These are phyloP conservation scores for Aspergillus fischeri DNA, from an alignment of 2,329 filamentous ascomycete species.

Conservation along the genomic window DNA sequence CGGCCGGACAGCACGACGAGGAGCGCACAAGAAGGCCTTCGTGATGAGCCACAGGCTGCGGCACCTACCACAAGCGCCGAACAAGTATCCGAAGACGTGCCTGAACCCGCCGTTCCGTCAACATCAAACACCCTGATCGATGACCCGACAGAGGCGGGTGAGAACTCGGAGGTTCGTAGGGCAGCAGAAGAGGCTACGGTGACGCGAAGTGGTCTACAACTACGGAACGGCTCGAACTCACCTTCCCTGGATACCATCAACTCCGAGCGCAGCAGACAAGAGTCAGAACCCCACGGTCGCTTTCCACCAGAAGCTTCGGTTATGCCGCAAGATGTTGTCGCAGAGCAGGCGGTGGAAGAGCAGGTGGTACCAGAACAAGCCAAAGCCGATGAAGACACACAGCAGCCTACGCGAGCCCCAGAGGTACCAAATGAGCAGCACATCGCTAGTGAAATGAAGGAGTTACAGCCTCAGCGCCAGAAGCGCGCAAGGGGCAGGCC, in stretches of 20 bases:
- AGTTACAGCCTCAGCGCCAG: background rate
- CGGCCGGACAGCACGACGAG: conserved; percentile 4
- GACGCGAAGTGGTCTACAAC: background rate
- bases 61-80: background rate
- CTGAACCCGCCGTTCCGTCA: background rate
- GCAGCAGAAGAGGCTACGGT: background rate
- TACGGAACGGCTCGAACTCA: background rate
- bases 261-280: conserved; percentile 7
- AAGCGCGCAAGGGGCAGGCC: conserved; percentile 8
- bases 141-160: background rate
- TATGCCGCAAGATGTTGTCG: background rate
- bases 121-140: background rate
- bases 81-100: background rate
- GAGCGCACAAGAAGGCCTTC: background rate
- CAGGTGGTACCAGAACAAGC: background rate
- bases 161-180: background rate
- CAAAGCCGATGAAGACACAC: background rate
- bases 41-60: background rate
- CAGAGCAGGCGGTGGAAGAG: background rate
- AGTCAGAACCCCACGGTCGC: background rate
- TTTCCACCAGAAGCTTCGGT: background rate
- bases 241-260: conserved; percentile 1
- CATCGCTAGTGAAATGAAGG: background rate
- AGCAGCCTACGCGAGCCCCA: background rate
- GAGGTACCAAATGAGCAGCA: background rate